Evolutionary conservation across 2,329 filamentous ascomycete species (phyloP), one percentile per base, ranked within the genome.

Genomic region (Pyrenochaeta sp.): DNA sequence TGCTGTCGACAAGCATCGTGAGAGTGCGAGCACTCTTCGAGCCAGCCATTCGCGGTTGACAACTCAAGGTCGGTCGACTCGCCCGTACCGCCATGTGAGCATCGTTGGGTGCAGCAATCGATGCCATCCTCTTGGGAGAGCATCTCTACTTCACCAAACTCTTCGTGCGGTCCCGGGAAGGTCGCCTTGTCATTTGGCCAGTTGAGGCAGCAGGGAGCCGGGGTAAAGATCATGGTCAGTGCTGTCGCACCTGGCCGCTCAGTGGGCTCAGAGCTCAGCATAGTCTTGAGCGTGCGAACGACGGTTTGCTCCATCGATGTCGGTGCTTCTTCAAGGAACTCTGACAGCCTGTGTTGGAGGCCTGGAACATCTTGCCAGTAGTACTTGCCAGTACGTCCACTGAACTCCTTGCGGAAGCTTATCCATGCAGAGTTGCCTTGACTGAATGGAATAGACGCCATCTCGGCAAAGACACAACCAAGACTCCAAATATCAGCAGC

Each of bases 381-480:
- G 58, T 70, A 71, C 43, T 73, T 77, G 61, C 67, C 67, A 28
- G 66, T 62, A 34, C 68, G 63, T n/a, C 70, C 69, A 15, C 61
- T 64, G 54, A 72, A 77, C 49, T 69, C 60, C 37, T 67, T 62
- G 49, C 67, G 72, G 61, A 76, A 72, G 2, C 56, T 52, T 10
- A 59, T 54, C 71, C 72, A 75, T 47, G 60, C 52, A 6, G 53
- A 42, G 39, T 72, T 72, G 46, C 61, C 56, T 48, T 67, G 62
- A 40, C 64, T 56, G 27, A 73, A 70, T 6, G 71, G 57, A 34
- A 68, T 61, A 25, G 67, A 64, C 27, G 92, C 92, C 94, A 99
- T 98, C 78, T 99, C 95, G 32, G 97, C 85, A 65, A 99, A 92
- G 42, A 99, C 95, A 74, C 95, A 99, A 51, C 95, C 94, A 12